Conservation (phyloP, 2,329 filamentous ascomycete genomes). For the Nannizziopsis arthrosporioides region DNA sequence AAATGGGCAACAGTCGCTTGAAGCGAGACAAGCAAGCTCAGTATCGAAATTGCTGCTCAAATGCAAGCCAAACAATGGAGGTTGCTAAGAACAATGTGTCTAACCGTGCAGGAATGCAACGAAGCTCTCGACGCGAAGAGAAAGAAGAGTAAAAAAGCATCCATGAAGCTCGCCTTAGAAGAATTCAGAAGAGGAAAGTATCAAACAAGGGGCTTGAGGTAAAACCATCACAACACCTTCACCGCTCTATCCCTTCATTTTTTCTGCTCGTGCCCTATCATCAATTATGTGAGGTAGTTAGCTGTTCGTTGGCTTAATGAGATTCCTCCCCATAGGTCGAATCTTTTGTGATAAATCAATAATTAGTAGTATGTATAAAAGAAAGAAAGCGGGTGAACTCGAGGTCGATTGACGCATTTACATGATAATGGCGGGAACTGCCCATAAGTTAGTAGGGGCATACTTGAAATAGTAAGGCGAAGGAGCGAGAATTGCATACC, state of each 20-base stretch:
- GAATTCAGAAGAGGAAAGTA: slow-evolving; percentile 5
- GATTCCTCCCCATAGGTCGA: slow-evolving; percentile 14
- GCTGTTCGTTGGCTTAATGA: slow-evolving; percentile 20
- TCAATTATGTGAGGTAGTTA: slow-evolving; percentile 15
- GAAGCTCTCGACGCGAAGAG: slow-evolving; percentile 8
- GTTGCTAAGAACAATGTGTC: no score
- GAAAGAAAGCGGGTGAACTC: not conserved
- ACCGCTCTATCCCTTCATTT: slow-evolving; percentile 9
- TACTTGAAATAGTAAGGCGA: not conserved
- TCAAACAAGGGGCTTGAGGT: slow-evolving; percentile 6
- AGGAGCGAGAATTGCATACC: slow-evolving; percentile 36
- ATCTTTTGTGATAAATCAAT: not conserved
- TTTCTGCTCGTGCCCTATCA: not conserved
- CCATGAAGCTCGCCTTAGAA: not conserved
- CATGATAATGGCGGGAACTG: slow-evolving; percentile 41
- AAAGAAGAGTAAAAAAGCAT: slow-evolving; percentile 9
- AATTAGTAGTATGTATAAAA: slow-evolving; percentile 1
- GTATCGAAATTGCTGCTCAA: no score
- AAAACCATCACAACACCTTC: slow-evolving; percentile 5
- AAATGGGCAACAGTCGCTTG: no score
- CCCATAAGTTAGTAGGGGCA: slow-evolving; percentile 10
- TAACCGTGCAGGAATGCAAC: not conserved
- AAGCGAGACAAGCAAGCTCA: no score
- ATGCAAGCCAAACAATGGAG: no score
- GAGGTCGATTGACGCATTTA: slow-evolving; percentile 21